Percentiles rank a stretch among this genome's conserved stretches.
Conservation (phyloP, 345 rosid genomes). For the Moricandia arvensis region DNA sequence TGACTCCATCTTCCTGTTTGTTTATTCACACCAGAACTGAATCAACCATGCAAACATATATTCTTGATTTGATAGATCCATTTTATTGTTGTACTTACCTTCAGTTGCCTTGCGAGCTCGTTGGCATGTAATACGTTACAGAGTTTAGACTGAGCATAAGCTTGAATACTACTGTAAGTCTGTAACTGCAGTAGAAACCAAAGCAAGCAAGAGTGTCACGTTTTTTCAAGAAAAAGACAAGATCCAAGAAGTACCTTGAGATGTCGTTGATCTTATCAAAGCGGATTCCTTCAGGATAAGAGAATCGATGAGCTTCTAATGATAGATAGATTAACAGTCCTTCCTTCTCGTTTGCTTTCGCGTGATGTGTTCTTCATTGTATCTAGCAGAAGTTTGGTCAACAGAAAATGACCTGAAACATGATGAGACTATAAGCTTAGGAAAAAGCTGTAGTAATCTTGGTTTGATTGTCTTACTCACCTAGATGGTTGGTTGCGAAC, state of each 20-base stretch:
- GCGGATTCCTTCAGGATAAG: slow-evolving; percentile 46
- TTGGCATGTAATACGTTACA: slow-evolving; percentile 38
- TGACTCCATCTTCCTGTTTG: slow-evolving; percentile 60
- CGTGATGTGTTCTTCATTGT: slow-evolving; percentile 54
- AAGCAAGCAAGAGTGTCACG: not conserved
- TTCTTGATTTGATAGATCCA: not conserved
- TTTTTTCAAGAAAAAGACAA: not conserved
- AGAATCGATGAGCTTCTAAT: slow-evolving; percentile 43
- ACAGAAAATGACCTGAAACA: slow-evolving; percentile 68
- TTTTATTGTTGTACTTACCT: slow-evolving; percentile 27
- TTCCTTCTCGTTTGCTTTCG: slow-evolving; percentile 53
- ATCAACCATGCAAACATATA: not conserved
- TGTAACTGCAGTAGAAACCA: slow-evolving; percentile 43
- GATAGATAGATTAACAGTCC: slow-evolving; percentile 61
- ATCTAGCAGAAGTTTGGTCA: slow-evolving; percentile 55
- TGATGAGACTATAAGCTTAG: not conserved
- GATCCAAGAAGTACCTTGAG: slow-evolving; percentile 36
- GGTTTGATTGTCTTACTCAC: not conserved
- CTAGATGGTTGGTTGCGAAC: not conserved
- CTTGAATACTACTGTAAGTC: slow-evolving; percentile 31
- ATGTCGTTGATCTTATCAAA: slow-evolving; percentile 50
- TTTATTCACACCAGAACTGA: not conserved
- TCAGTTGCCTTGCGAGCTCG: slow-evolving; percentile 48
- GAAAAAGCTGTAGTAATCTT: too few species aligned
- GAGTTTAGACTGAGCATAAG: slow-evolving; percentile 63